Evolutionary conservation across 1,139 yeast species (phyloP), one percentile per base, ranked within the genome.

Genomic region (Arxiozyma slooffiae): DNA sequence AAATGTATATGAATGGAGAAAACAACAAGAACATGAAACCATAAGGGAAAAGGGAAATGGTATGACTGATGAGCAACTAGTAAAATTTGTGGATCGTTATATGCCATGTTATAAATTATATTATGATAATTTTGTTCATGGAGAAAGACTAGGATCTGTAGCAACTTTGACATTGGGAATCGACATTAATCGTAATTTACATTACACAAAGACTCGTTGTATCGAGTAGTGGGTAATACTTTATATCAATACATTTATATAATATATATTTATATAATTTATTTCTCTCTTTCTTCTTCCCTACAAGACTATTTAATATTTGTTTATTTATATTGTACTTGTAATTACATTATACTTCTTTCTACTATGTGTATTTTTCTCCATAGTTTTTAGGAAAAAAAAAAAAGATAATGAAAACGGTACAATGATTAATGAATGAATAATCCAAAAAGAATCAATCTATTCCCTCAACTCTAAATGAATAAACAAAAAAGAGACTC

Each of bases 81-180:
- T 58, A 9, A 55, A 56, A 23, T 92, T 92, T 70, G 81, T 92
- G 8, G 80, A 84, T 55, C 76, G 96, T 53, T 92, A 92, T 66
- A 84, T 86, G 88, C 95, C 96, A 0, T 78, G 85, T 34, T 92
- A 92, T 61, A 77, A 79, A 55, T 61, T 90, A 23, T 92, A 85
- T 63, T 82, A 80, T 60, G 70, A 72, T 9, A 66, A 70, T 1
- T 68, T 84, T 48, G 57, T 62, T 0, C 56, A 63, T 4, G 55
- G 62, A 1, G 63, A 62, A 40, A 51, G 48, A 20, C 41, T 59
- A 46, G 65, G 64, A 1, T 56, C 62, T 9, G 52, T 60, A 22
- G 66, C 64, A 4, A 63, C 64, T 4, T 52, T 62, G 24, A 61
- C 65, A 9, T 38, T 63, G 14, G 64, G 60, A 7, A 52, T 63